Conservation (phyloP, 192 early-diverging fungal species). For the Chytriomyces sp. region DNA sequence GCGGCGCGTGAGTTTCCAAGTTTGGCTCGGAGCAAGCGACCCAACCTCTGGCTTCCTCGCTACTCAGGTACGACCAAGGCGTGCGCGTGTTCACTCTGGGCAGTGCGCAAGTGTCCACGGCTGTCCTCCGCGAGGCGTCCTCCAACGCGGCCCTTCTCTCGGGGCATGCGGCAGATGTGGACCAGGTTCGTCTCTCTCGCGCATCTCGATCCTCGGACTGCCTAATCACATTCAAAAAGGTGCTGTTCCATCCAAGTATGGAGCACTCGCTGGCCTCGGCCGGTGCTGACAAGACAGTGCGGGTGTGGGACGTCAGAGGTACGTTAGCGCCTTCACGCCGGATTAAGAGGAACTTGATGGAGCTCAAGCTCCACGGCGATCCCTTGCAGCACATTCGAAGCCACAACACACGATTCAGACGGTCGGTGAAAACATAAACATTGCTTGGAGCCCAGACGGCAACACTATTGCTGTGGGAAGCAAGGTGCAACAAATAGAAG, state of each 20-base stretch:
- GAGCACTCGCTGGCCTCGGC: conserved; percentile 73
- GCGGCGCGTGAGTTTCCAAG: too few relatives aligned
- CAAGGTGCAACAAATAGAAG: conserved; percentile 52
- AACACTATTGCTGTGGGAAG: conserved; percentile 78
- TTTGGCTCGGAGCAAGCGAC: too few relatives aligned
- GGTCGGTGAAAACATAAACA: conserved; percentile 82
- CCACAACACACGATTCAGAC: conserved; percentile 63
- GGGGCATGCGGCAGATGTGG: conserved; percentile 77
- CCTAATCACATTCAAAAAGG: not conserved
- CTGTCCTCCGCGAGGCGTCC: not conserved
- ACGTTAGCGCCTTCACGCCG: conserved; percentile 30
- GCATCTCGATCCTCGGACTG: not conserved
- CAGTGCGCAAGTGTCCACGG: too few relatives aligned
- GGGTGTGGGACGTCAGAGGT: conserved; percentile 82
- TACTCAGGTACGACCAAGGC: conserved; percentile 16
- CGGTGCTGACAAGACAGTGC: conserved; percentile 74
- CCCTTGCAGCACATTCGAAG: conserved; percentile 46
- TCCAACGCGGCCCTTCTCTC: conserved; percentile 59
- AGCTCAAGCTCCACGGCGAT: not conserved
- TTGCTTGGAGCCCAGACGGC: conserved; percentile 81
- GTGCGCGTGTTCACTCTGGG: not conserved
- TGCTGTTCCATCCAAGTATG: conserved; percentile 77
- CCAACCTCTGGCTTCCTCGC: too few relatives aligned
- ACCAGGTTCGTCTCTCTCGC: conserved; percentile 50
- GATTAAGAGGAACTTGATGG: too few relatives aligned